Base-by-base conservation (phyloP, 805 yeast genomes). In the Barnettozyma sucrosica region DNA sequence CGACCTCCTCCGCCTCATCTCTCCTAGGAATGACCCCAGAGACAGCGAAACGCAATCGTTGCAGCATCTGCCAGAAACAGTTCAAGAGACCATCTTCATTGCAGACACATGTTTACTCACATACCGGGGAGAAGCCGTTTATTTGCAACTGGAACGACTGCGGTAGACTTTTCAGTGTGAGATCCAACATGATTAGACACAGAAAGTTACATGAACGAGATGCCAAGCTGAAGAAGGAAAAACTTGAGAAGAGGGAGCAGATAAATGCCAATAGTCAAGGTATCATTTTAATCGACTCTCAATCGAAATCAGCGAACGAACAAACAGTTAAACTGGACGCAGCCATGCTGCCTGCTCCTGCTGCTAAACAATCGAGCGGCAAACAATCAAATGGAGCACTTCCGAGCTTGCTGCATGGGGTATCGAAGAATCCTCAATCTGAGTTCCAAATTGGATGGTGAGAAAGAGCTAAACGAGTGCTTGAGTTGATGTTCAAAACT, bases 81-180 rank as follows among this genome's bases (percentile, higher is more conserved):
- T 89, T 89, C 68, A 83, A 86, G 55, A 76, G 95, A 59, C 90
- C 95, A 8, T 82, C 89, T 10, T 87, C 93, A 1, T 69, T 88
- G 47, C 83, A 81, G 52, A 88, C 90, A 4, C 96, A 89, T 64
- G 71, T 76, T 54, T 77, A 87, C 54, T 83, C 86, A 7, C 96
- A 89, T 62, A 83, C 89, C 0, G 89, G 89, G n/a, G 89, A 81
- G 58, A 83, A 82, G 54, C 89, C 89, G 8, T 83, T 79, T 59
- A 66, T 67, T 47, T 83, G 89, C 61, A 63, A 69, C 14, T 83
- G 85, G 80, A 68, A 68, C 1, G 77, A 75, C 18, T 89, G 97
- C 64, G 79, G 78, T 0, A 80, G 83, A 57, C 58, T 75, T 4
- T 89, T 89, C 61, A 79, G 83, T 16, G 89, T 90, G 19, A 78